Percentiles rank a stretch among this genome's conserved stretches.
phyloP scores from a whole-genome alignment of 1,284 basidiomycete genomes.

The Tausonia pullulans region DNA sequence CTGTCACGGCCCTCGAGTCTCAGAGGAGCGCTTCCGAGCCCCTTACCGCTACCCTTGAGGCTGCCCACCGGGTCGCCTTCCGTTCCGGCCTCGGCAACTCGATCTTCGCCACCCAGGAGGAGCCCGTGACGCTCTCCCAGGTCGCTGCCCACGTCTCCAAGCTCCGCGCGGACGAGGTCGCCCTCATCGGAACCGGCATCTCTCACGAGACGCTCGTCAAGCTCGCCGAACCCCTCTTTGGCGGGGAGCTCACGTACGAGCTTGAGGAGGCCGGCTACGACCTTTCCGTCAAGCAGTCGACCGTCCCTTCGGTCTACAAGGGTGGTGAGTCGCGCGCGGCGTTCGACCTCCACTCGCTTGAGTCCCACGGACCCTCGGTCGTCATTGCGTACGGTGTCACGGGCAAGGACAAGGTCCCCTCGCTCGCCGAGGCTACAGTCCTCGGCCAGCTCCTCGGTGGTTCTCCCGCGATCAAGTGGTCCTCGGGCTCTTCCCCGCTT shows the following conservation, averaged over 20 bases:
- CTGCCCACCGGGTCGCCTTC: slow-evolving; percentile 81
- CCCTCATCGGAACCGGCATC: slow-evolving; percentile 76
- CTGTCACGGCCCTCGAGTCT: slow-evolving; percentile 59
- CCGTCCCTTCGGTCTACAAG: slow-evolving; percentile 53
- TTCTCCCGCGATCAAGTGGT: slow-evolving; percentile 70
- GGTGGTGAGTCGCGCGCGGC: slow-evolving; percentile 70
- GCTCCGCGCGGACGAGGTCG: slow-evolving; percentile 61
- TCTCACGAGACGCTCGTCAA: slow-evolving; percentile 54
- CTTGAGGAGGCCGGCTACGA: not conserved
- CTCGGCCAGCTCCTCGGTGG: slow-evolving; percentile 60
- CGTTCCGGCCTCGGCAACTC: slow-evolving; percentile 79
- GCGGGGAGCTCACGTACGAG: slow-evolving; percentile 10
- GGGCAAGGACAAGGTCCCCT: slow-evolving; percentile 38
- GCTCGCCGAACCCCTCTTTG: slow-evolving; percentile 43
- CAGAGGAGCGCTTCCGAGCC: slow-evolving; percentile 52
- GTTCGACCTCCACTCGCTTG: slow-evolving; percentile 37
- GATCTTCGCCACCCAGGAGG: slow-evolving; percentile 64
- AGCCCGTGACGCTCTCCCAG: slow-evolving; percentile 50
- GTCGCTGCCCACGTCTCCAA: slow-evolving; percentile 60
- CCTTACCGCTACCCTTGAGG: slow-evolving; percentile 57
- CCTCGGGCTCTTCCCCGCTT: slow-evolving; percentile 56
- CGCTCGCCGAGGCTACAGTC: slow-evolving; percentile 56
- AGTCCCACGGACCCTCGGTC: slow-evolving; percentile 53
- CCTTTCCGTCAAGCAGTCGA: slow-evolving; percentile 27
- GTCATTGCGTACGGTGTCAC: slow-evolving; percentile 70